Base-by-base conservation (phyloP, 306 rosid species). In the Hippophae tibetana region DNA sequence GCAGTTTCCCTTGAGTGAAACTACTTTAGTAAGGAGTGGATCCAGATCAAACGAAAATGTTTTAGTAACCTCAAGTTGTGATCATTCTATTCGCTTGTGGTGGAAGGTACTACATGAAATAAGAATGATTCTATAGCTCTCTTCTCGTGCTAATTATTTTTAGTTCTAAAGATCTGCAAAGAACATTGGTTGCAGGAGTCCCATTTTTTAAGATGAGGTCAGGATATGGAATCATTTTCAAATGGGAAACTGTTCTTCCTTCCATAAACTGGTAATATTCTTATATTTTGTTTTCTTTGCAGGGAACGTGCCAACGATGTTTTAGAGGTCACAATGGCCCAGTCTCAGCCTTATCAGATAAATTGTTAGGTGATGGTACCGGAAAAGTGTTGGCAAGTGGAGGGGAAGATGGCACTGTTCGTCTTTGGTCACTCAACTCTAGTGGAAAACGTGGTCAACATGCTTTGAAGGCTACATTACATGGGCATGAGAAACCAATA, bases 401-500 rank as follows among this genome's bases (percentile, higher is more conserved):
- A 70, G 97, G 95, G 64, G 95, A 86, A 76, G 97, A 89, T 61
- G 82, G 90, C 65, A 86, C 95, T 42, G 87, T 89, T 66, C 87
- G 89, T 61, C 87, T 89, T 42, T 89, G 94, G 95, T 89, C 93
- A 47, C 79, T 89, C 50, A 60, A 66, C 67, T 79, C 95, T 14
- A 63, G 78, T 67, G 89, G 89, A 47, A 82, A 68, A 66, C 81
- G 86, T 23, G 93, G 94, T 43, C 84, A 80, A 66, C 80, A 51
- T 26, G 84, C 95, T 57, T 66, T 75, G 14, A 86, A 78, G 78
- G 87, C 95, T 62, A 86, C 97, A 54, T 64, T 86, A 6, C 70
- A 80, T 75, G 97, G 97, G 42, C 97, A 90, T 65, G 90, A 64
- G 70, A 90, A 78, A 60, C 79, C 95, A 51, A 74, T 90, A 67